These are phyloP conservation scores for Tylopilus felleus DNA, from an alignment of 768 basidiomycete species.

Conservation along the genomic window DNA sequence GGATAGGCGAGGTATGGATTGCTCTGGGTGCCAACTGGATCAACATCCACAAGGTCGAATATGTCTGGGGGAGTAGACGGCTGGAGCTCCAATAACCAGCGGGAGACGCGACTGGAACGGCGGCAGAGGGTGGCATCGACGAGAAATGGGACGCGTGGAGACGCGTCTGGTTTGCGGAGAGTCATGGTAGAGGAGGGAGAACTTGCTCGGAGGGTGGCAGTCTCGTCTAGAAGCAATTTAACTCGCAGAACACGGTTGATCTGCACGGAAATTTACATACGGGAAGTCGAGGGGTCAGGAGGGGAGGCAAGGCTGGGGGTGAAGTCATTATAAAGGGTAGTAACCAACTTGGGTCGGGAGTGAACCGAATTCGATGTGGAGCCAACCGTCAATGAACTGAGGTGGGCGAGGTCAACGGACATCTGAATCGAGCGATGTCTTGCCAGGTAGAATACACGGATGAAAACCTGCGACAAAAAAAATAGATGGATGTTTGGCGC, in stretches of 20 bases:
- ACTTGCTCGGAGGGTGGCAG: conserved; percentile 7
- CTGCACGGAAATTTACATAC: conserved; percentile 19
- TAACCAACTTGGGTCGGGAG: conserved; percentile 9
- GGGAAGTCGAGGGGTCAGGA: conserved; percentile 3
- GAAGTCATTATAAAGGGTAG: conserved; percentile 23
- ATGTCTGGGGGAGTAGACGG: conserved; percentile 16
- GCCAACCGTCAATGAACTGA: conserved; percentile 13
- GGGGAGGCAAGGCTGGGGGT: not conserved
- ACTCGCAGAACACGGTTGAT: conserved; percentile 35
- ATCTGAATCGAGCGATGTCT: conserved; percentile 11
- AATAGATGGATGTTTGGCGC: conserved; percentile 2
- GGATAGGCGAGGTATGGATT: conserved; percentile 44
- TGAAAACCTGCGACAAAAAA: conserved; percentile 5
- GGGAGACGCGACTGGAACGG: conserved; percentile 39
- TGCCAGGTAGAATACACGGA: conserved; percentile 16
- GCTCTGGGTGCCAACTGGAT: conserved; percentile 28
- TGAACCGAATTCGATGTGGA: conserved; percentile 16
- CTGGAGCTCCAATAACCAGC: conserved; percentile 45
- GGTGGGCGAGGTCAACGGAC: conserved; percentile 22
- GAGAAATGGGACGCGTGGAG: conserved; percentile 9
- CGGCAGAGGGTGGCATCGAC: conserved; percentile 27
- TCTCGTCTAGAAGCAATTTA: conserved; percentile 23
- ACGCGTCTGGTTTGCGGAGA: conserved; percentile 26
- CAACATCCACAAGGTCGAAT: conserved; percentile 20
- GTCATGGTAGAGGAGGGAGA: conserved; percentile 34